Evolutionary conservation across 805 yeast species (phyloP).

Genomic region (Wickerhamiella qilinensis): DNA sequence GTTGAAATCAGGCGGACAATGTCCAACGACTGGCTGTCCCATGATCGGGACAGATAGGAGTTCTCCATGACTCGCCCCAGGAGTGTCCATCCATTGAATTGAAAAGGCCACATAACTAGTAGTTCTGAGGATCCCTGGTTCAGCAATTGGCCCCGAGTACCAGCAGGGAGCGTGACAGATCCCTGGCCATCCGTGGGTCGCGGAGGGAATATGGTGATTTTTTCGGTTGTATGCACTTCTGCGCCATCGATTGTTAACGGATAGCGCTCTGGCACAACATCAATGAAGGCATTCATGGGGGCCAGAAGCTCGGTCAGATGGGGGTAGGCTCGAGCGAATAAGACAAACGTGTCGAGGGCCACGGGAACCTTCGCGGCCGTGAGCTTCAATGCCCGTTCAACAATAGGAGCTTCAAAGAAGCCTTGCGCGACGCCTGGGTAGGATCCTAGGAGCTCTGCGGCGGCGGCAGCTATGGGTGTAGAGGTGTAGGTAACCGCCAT

Average conservation of each 20-base stretch:
- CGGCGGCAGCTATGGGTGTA: slow-evolving; percentile 28
- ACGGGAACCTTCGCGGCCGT: slow-evolving; percentile 64
- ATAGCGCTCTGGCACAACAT: slow-evolving; percentile 4
- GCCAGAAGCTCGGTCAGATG: slow-evolving; percentile 51
- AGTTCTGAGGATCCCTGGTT: slow-evolving; percentile 32
- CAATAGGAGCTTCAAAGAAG: slow-evolving; percentile 32
- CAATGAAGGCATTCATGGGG: slow-evolving; percentile 43
- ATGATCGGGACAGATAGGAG: slow-evolving; percentile 19
- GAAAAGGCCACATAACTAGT: slow-evolving; percentile 49
- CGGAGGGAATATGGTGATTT: slow-evolving; percentile 39
- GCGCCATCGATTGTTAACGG: slow-evolving; percentile 23
- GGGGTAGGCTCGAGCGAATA: slow-evolving; percentile 32
- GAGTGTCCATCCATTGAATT: slow-evolving; percentile 76
- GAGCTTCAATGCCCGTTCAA: slow-evolving; percentile 31
- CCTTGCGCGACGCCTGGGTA: slow-evolving; percentile 32
- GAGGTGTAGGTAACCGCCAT: slow-evolving; percentile 35
- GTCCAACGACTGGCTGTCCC: slow-evolving; percentile 29
- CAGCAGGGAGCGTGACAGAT: slow-evolving; percentile 30
- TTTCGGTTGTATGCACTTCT: slow-evolving; percentile 29
- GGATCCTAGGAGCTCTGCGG: slow-evolving; percentile 27
- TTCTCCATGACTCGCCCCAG: slow-evolving; percentile 67
- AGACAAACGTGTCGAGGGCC: slow-evolving; percentile 41
- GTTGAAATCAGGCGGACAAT: slow-evolving; percentile 36
- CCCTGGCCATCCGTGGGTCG: slow-evolving; percentile 33
- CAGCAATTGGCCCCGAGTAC: slow-evolving; percentile 40